phyloP scores from a whole-genome alignment of 2,329 filamentous ascomycete species.

The Fusarium falciforme region DNA sequence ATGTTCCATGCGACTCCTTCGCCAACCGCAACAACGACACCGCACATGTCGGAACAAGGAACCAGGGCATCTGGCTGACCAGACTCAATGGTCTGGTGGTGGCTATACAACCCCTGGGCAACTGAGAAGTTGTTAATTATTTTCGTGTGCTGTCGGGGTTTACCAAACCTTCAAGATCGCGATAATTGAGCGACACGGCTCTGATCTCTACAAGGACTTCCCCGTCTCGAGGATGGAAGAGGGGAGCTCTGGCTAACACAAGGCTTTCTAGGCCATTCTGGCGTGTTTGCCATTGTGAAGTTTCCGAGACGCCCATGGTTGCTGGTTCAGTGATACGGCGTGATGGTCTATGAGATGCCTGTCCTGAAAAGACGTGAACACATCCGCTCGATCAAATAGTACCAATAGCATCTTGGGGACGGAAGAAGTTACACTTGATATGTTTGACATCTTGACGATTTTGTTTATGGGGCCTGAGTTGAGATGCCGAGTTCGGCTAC shows the following conservation, averaged over 20 bases:
- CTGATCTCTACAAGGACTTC: background rate
- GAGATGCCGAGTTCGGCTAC: background rate
- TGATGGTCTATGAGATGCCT: background rate
- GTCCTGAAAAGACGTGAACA: background rate
- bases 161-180: background rate
- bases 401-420: background rate
- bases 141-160: background rate
- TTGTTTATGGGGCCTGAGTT: background rate
- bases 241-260: background rate
- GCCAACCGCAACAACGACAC: background rate
- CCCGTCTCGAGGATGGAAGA: background rate
- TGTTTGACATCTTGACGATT: background rate
- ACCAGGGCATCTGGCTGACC: background rate
- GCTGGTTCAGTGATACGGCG: fast-evolving
- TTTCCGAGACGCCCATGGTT: background rate
- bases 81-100: background rate
- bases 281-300: background rate
- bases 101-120: background rate
- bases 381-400: background rate
- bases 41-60: background rate
- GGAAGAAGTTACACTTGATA: background rate
- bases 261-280: background rate
- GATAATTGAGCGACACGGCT: background rate
- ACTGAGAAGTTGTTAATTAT: background rate
- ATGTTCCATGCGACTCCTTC: background rate